These are phyloP conservation scores for Cymodocea nodosa DNA, from an alignment of 116 monocot genomes.

Conservation along the genomic window DNA sequence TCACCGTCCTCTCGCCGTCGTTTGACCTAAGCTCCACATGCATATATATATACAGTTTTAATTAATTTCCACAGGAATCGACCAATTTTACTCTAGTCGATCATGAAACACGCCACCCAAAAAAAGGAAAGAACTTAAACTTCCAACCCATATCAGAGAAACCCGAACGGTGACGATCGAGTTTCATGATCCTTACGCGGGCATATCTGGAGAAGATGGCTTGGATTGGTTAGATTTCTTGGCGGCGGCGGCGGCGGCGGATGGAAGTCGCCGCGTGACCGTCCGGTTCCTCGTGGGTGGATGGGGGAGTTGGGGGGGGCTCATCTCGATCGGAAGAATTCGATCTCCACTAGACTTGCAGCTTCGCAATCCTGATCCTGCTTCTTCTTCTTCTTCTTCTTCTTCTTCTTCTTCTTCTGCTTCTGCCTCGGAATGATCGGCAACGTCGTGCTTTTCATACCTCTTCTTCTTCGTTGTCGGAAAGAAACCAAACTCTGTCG, in stretches of 20 bases:
- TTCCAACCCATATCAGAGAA: no score
- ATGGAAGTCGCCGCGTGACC: constrained; percentile 10
- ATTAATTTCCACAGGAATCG: no score
- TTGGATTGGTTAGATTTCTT: constrained; percentile 18
- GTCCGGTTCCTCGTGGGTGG: constrained; percentile 2
- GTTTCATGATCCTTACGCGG: constrained; percentile 15
- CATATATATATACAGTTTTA: no score
- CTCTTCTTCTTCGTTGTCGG: no score
- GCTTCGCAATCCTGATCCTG: background rate
- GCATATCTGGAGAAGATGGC: constrained; percentile 19
- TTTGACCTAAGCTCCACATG: background rate
- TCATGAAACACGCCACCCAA: background rate
- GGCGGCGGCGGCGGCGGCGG: constrained; percentile 11
- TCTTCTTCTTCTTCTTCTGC: no score
- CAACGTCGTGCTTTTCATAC: background rate
- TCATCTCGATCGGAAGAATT: constrained; percentile 17
- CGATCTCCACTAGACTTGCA: background rate
- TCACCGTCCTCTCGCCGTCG: constrained; percentile 76
- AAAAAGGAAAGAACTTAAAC: background rate
- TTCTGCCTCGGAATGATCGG: background rate
- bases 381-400: no score
- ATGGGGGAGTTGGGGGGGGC: background rate
- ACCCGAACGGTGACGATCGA: background rate
- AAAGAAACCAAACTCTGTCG: background rate
- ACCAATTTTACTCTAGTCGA: no score